A percentile compares a stretch with the other conserved stretches of the same genome.
Conservation (phyloP, 805 yeast genomes). For the Ogataea populi-albae region DNA sequence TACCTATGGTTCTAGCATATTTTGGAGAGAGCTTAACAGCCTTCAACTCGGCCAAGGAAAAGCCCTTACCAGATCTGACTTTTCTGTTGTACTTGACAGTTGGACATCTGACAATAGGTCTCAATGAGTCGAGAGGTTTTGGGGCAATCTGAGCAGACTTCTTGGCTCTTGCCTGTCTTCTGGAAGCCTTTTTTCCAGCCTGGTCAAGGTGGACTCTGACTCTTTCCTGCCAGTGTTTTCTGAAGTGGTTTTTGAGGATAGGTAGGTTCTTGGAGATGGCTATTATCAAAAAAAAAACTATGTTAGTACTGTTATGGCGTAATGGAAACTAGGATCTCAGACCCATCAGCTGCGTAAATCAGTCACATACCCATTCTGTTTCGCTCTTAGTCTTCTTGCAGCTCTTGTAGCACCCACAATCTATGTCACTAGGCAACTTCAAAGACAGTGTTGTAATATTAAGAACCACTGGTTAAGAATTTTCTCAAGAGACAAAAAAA, state of each 20-base stretch:
- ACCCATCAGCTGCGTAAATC: no score
- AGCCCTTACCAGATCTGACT: slow-evolving; percentile 99
- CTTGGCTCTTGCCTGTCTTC: slow-evolving; percentile 91
- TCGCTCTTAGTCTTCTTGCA: no score
- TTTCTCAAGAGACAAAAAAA: no score
- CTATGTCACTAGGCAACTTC: no score
- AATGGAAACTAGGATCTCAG: no score
- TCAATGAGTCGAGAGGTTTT: slow-evolving; percentile 92
- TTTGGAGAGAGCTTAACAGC: slow-evolving; percentile 93
- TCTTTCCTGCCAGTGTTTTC: slow-evolving; percentile 99
- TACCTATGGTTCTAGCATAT: slow-evolving; percentile 98
- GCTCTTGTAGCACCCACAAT: no score
- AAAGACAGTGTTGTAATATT: no score
- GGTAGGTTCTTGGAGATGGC: slow-evolving; percentile 99
- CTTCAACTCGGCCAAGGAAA: slow-evolving; percentile 96
- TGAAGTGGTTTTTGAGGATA: slow-evolving; percentile 98
- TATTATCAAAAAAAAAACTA: no score
- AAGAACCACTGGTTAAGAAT: no score
- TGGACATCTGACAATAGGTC: slow-evolving; percentile 99
- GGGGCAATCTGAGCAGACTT: slow-evolving; percentile 97
- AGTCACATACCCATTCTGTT: slow-evolving; percentile 28
- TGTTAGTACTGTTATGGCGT: no score
- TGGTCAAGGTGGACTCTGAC: slow-evolving; percentile 99
- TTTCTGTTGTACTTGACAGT: slow-evolving; percentile 99
- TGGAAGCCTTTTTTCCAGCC: slow-evolving; percentile 98